Conservation (phyloP, 1,284 basidiomycete species). For the Psilocybe mexicana region DNA sequence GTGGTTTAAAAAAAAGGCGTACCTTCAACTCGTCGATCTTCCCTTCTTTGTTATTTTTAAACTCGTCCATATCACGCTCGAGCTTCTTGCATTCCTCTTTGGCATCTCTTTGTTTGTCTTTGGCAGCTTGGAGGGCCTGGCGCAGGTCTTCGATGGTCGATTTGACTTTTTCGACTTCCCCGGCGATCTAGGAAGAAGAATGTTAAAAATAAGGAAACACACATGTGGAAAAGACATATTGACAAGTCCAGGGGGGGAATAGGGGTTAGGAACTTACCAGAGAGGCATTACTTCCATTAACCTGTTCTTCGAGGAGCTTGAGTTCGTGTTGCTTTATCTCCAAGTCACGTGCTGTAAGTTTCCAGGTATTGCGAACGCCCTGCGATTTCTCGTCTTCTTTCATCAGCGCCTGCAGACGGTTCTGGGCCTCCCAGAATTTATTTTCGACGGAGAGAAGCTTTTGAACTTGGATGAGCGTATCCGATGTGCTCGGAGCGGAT, state of each 20-base stretch:
- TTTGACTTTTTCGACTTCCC: conserved; percentile 79
- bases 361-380: conserved; percentile 71
- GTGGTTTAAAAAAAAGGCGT: conserved; percentile 11
- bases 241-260: not conserved
- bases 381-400: conserved; percentile 56
- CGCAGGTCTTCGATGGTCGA: conserved; percentile 70
- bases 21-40: conserved; percentile 96
- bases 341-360: conserved; percentile 65
- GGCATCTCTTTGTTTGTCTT: conserved; percentile 77
- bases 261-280: conserved; percentile 52
- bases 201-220: not conserved
- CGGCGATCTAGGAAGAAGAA: conserved; percentile 59
- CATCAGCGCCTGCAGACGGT: conserved; percentile 57
- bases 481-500: conserved; percentile 76
- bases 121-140: conserved; percentile 63
- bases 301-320: conserved; percentile 80
- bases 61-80: conserved; percentile 97
- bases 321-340: conserved; percentile 93
- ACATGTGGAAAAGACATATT: not conserved
- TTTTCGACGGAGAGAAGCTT: conserved; percentile 66
- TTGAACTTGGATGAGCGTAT: conserved; percentile 85
- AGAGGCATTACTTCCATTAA: conserved; percentile 88
- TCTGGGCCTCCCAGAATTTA: conserved; percentile 55
- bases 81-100: conserved; percentile 82
- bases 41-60: conserved; percentile 97